Evolutionary conservation across 768 basidiomycete genomes (phyloP).

Genomic region (Pisolithus orientalis): DNA sequence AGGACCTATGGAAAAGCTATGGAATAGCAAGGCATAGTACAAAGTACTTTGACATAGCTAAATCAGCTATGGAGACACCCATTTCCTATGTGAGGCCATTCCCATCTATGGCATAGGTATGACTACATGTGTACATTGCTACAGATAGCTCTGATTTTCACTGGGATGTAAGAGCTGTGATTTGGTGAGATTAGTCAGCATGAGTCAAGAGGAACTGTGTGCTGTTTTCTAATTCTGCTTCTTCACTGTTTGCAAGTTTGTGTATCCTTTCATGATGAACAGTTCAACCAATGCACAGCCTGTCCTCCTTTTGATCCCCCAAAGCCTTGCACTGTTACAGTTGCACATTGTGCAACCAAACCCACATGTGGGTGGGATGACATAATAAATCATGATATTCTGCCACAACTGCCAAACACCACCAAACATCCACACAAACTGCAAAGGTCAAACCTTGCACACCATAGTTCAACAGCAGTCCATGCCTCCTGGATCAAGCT

Average conservation of each 20-base stretch:
- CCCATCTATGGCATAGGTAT: slow-evolving; percentile 5
- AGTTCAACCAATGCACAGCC: too few relatives aligned
- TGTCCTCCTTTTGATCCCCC: too few relatives aligned
- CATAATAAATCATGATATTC: background rate
- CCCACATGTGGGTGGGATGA: too few relatives aligned
- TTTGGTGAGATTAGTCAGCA: too few relatives aligned
- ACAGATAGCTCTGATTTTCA: background rate
- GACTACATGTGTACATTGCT: background rate
- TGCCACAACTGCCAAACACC: slow-evolving; percentile 12
- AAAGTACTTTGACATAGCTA: background rate
- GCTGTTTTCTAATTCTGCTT: too few relatives aligned
- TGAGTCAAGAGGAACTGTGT: too few relatives aligned
- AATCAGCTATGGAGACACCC: background rate
- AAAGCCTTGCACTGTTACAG: too few relatives aligned
- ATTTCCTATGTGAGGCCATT: slow-evolving; percentile 2
- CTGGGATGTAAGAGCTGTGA: background rate
- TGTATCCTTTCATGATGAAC: too few relatives aligned
- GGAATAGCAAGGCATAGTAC: background rate
- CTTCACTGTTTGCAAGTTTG: too few relatives aligned
- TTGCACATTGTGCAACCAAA: too few relatives aligned
- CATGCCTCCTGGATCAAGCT: slow-evolving; percentile 19
- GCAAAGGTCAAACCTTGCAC: slow-evolving; percentile 4
- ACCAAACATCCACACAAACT: slow-evolving; percentile 18
- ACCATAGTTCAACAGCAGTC: slow-evolving; percentile 23
- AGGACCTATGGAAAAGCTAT: background rate